Conservation (phyloP, 495 filamentous ascomycete species). For the Bacidia gigantensis region DNA sequence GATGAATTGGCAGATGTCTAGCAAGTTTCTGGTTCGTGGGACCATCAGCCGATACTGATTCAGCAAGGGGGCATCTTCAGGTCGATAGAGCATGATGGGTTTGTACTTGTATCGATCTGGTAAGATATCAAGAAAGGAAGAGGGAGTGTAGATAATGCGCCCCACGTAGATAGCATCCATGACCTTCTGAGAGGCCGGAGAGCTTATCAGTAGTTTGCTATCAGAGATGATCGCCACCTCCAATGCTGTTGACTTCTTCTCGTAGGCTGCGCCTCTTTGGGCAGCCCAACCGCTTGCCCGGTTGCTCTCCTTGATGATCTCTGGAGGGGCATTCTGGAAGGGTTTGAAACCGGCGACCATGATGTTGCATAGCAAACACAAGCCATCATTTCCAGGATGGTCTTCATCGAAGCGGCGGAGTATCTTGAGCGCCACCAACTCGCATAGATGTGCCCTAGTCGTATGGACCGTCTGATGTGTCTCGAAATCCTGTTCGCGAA, state of each 20-base stretch:
- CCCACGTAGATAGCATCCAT: conserved; percentile 58
- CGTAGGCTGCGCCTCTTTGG: conserved; percentile 33
- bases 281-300: conserved; percentile 32
- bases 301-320: conserved; percentile 36
- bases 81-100: conserved; percentile 57
- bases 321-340: conserved; percentile 50
- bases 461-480: conserved; percentile 56
- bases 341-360: conserved; percentile 60
- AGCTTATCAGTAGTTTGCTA: conserved; percentile 51
- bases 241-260: conserved; percentile 50
- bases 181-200: conserved; percentile 54
- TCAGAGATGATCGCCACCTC: conserved; percentile 60
- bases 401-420: conserved; percentile 56
- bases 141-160: conserved; percentile 55
- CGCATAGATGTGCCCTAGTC: conserved; percentile 53
- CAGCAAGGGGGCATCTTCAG: conserved; percentile 46
- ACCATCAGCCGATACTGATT: conserved; percentile 67
- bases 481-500: conserved; percentile 50
- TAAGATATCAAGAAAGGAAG: conserved; percentile 53
- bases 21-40: conserved; percentile 50
- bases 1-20: conserved; percentile 55
- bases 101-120: conserved; percentile 62
- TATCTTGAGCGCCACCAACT: conserved; percentile 51
- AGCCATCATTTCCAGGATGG: conserved; percentile 41
- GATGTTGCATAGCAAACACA: conserved; percentile 56